Base-by-base conservation (phyloP, 495 filamentous ascomycete species). In the Podospora conica region DNA sequence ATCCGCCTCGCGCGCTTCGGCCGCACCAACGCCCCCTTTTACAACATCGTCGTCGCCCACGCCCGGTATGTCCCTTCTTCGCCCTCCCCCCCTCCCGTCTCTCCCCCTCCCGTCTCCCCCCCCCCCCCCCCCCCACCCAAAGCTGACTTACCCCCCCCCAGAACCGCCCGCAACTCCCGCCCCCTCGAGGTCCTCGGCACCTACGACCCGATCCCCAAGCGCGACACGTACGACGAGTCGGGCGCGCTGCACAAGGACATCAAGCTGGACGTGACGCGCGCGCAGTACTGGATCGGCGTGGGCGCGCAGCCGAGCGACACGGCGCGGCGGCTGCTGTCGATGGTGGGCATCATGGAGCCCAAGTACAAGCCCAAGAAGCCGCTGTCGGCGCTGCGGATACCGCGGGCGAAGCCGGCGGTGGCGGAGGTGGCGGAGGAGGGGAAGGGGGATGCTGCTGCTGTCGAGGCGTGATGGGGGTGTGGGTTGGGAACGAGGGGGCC, bases 1-100 rank as follows among this genome's bases (percentile, higher is more conserved):
- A 92, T 98, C 76, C 89, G 95, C 60, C 85, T 98, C 71, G 89
- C 95, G 59, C 95, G 95, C 81, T 96, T 98, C 75, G 95, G 96
- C 69, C 90, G 90, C 79, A 86, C 82, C 63, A 91, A 94, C 75
- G 72, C 83, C 25, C 94, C 95, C 3, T 89, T 96, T 74, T 98
- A 96, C 84, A 98, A 98, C 80, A 96, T 98, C 67, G 92, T 98
- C 61, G 92, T 98, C 65, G 85, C 92, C 23, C 93, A 98, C 68
- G 94, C 95, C n/a, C 87, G 94, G 93, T 96, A 86, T n/a, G n/a
- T n/a, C n/a, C n/a, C n/a, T n/a, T n/a, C n/a, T n/a, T n/a, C 64
- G 81, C 77, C 15, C 12, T 22, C 28, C 22, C 57, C 20, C 18
- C 8, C n/a, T n/a, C n/a, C 23, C 1, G 23, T n/a, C 53, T 4